Conservation (phyloP, 2,329 filamentous ascomycete species). For the Pseudogymnoascus sp. region DNA sequence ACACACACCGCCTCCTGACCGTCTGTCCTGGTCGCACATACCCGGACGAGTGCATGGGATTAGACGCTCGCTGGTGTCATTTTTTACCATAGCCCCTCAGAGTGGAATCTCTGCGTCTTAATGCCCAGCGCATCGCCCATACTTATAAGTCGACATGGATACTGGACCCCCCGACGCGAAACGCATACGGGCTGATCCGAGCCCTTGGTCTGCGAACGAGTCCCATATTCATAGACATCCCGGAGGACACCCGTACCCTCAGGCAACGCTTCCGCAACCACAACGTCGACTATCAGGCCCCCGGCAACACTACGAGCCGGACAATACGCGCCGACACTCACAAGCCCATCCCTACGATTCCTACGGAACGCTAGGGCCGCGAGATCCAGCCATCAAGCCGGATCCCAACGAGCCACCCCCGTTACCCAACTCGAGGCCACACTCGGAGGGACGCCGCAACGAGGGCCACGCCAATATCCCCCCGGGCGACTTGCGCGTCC, state of each 20-base stretch:
- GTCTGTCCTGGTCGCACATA: neutral
- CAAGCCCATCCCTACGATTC: neutral
- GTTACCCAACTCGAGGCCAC: constrained; percentile 31
- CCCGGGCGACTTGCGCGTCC: constrained; percentile 21
- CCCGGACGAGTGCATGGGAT: neutral
- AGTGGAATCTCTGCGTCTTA: neutral
- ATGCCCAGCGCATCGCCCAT: neutral
- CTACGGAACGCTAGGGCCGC: constrained; percentile 20
- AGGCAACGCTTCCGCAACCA: constrained; percentile 26
- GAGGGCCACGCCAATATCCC: constrained; percentile 24
- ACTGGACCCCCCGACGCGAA: constrained; percentile 52
- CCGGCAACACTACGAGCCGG: neutral
- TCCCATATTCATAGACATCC: neutral
- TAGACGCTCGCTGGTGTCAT: neutral
- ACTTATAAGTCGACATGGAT: constrained; percentile 42
- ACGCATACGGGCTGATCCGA: constrained; percentile 49
- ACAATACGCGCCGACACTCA: neutral
- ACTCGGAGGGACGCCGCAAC: constrained; percentile 23
- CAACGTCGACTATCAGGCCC: constrained; percentile 20
- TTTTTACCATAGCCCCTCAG: neutral
- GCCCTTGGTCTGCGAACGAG: constrained; percentile 23
- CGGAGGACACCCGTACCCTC: constrained; percentile 37
- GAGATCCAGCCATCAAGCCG: constrained; percentile 51
- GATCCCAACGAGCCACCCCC: constrained; percentile 36
- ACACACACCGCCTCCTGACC: neutral